Percentiles rank a stretch among this genome's conserved stretches.
These are phyloP conservation scores for Rhodotorula paludigena DNA, from an alignment of 768 basidiomycete species.

Conservation along the genomic window DNA sequence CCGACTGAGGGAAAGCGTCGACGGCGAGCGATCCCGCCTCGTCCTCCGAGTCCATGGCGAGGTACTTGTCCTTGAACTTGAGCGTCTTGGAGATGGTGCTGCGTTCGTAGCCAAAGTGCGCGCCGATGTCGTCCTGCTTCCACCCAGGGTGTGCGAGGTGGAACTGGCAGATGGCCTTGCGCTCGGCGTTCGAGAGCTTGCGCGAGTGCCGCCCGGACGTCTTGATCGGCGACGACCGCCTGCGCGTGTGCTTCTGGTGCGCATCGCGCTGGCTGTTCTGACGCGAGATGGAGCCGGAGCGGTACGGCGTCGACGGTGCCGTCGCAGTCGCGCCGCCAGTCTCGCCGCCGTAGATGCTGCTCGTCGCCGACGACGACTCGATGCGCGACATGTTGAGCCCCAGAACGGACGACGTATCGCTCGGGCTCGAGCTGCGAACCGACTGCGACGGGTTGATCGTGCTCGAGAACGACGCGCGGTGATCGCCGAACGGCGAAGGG, in stretches of 20 bases:
- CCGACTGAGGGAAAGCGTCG: not conserved
- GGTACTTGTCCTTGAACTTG: slow-evolving; percentile 76
- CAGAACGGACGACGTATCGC: slow-evolving; percentile 21
- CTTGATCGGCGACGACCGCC: slow-evolving; percentile 32
- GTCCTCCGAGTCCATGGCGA: slow-evolving; percentile 59
- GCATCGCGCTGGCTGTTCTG: slow-evolving; percentile 13
- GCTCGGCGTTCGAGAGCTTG: slow-evolving; percentile 64
- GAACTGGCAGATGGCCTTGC: slow-evolving; percentile 68
- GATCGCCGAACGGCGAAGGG: slow-evolving; percentile 34
- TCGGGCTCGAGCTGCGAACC: slow-evolving; percentile 30
- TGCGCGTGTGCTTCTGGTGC: slow-evolving; percentile 9
- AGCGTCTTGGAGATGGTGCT: slow-evolving; percentile 92
- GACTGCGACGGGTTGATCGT: slow-evolving; percentile 35
- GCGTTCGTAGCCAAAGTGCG: slow-evolving; percentile 70
- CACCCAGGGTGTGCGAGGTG: slow-evolving; percentile 61
- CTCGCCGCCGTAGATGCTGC: slow-evolving; percentile 22
- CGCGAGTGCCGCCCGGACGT: slow-evolving; percentile 6
- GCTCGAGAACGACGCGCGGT: slow-evolving; percentile 5
- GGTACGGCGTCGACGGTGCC: slow-evolving; percentile 6
- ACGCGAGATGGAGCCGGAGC: slow-evolving; percentile 8
- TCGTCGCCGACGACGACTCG: slow-evolving; percentile 22
- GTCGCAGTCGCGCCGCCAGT: not conserved
- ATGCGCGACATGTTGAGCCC: slow-evolving; percentile 19
- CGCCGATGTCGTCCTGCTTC: slow-evolving; percentile 79
- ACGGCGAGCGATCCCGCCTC: slow-evolving; percentile 35